Conservation (phyloP, 2,329 filamentous ascomycete species). For the Talaromyces amestolkiae region DNA sequence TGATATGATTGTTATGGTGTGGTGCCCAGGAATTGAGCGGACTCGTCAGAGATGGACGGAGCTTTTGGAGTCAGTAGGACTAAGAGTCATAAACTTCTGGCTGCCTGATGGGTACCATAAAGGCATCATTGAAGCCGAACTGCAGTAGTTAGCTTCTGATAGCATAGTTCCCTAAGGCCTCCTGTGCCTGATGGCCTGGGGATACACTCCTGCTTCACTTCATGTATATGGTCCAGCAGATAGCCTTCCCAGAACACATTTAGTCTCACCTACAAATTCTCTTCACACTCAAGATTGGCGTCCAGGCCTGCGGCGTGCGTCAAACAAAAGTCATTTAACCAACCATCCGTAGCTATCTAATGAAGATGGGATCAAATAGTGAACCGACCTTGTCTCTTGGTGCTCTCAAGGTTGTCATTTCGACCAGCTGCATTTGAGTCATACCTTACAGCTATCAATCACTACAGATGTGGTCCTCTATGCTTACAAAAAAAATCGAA, state of each 20-base stretch:
- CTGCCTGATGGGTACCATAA: slow-evolving; percentile 3
- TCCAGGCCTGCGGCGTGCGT: background rate
- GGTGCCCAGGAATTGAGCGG: slow-evolving; percentile 1
- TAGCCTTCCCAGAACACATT: background rate
- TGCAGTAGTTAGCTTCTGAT: background rate
- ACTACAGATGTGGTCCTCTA: background rate
- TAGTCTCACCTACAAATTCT: background rate
- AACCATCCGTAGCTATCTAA: background rate
- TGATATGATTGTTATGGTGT: slow-evolving; percentile 23
- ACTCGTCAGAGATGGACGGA: slow-evolving; percentile 10
- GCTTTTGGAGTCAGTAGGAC: slow-evolving; percentile 23
- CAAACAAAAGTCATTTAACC: background rate
- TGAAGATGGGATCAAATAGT: background rate
- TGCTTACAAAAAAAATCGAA: background rate
- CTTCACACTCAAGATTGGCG: background rate
- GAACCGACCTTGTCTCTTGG: background rate
- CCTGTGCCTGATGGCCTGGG: background rate
- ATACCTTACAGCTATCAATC: background rate
- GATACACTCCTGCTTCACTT: background rate
- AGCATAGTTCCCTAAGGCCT: background rate
- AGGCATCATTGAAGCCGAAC: slow-evolving; percentile 10
- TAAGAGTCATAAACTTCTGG: slow-evolving; percentile 28
- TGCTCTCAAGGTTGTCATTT: background rate
- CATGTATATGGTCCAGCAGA: background rate
- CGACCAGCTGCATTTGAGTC: background rate